These are phyloP conservation scores for Saccharum hybrid DNA, from an alignment of 202 grass and related monocot genomes.

Conservation along the genomic window DNA sequence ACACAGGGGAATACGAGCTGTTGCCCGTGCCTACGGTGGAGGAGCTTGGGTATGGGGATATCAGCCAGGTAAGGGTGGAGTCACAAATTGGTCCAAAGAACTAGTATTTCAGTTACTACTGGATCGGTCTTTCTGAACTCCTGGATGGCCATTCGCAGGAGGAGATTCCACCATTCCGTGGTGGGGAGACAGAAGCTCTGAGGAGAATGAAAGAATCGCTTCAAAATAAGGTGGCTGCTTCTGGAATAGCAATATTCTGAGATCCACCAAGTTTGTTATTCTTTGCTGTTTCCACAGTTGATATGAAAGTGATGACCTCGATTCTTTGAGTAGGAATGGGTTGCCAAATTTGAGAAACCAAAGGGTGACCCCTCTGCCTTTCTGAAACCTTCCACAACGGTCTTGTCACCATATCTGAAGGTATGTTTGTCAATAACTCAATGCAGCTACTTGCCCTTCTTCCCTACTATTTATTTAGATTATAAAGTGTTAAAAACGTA, in stretches of 20 bases:
- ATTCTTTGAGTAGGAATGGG: constrained; percentile 59
- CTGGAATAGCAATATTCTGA: neutral
- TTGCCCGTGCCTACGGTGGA: constrained; percentile 66
- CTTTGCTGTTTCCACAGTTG: neutral
- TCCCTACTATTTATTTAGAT: neutral
- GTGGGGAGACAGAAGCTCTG: constrained; percentile 78
- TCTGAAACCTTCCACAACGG: constrained; percentile 76
- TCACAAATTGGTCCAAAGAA: neutral
- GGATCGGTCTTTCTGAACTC: neutral
- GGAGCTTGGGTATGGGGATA: constrained; percentile 86
- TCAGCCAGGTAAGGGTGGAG: constrained; percentile 53
- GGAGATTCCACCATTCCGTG: constrained; percentile 69
- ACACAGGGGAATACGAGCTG: constrained; percentile 62
- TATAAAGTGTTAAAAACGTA: constrained; percentile 21
- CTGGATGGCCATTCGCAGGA: constrained; percentile 50
- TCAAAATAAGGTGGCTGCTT: constrained; percentile 71
- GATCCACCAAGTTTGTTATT: neutral
- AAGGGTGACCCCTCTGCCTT: constrained; percentile 90
- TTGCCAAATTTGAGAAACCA: constrained; percentile 93
- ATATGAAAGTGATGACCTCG: neutral
- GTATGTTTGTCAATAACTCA: constrained; percentile 39
- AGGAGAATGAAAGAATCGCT: constrained; percentile 73
- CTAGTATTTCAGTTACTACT: constrained; percentile 22
- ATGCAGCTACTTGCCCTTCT: neutral
- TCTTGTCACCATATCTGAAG: constrained; percentile 88